Percentiles rank a stretch among this genome's conserved stretches.
phyloP scores from a whole-genome alignment of 1,139 yeast species.

The Lodderomyces oxycetoniae region DNA sequence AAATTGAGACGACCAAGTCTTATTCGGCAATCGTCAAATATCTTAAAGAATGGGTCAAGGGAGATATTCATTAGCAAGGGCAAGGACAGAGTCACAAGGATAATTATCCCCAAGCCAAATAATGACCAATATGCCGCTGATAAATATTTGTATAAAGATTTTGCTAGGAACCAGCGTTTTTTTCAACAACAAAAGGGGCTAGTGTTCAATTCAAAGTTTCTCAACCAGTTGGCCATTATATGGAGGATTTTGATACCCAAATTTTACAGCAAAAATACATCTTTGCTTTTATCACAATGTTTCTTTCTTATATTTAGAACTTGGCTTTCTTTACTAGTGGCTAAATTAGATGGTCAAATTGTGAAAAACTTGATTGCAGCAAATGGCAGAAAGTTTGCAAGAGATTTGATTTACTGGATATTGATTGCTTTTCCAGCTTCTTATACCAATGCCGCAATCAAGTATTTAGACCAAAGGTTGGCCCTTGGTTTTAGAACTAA shows the following conservation, averaged over 20 bases:
- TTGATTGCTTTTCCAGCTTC: constrained; percentile 90
- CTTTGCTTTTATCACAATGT: constrained; percentile 66
- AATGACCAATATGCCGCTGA: constrained; percentile 65
- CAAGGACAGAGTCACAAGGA: constrained; percentile 36
- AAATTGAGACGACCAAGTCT: constrained; percentile 34
- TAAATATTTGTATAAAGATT: constrained; percentile 55
- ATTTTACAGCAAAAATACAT: constrained; percentile 62
- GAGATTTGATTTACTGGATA: constrained; percentile 83
- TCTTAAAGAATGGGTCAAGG: constrained; percentile 51
- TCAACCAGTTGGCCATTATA: constrained; percentile 69
- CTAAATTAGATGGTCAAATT: constrained; percentile 87
- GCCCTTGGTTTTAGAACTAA: constrained; percentile 83
- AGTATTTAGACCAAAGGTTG: constrained; percentile 70
- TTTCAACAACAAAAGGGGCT: constrained; percentile 23
- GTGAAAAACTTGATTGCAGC: constrained; percentile 87
- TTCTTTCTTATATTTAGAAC: constrained; percentile 76
- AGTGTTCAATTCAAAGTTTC: constrained; percentile 59
- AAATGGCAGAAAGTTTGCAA: constrained; percentile 65
- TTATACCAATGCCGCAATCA: constrained; percentile 87
- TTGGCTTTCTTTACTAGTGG: constrained; percentile 80
- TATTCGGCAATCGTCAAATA: constrained; percentile 41
- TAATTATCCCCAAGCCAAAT: constrained; percentile 57
- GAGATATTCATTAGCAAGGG: constrained; percentile 53
- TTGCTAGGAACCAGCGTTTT: constrained; percentile 35
- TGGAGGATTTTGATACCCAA: constrained; percentile 82